Evolutionary conservation across 768 basidiomycete genomes (phyloP).

Genomic region (Suillus spraguei): DNA sequence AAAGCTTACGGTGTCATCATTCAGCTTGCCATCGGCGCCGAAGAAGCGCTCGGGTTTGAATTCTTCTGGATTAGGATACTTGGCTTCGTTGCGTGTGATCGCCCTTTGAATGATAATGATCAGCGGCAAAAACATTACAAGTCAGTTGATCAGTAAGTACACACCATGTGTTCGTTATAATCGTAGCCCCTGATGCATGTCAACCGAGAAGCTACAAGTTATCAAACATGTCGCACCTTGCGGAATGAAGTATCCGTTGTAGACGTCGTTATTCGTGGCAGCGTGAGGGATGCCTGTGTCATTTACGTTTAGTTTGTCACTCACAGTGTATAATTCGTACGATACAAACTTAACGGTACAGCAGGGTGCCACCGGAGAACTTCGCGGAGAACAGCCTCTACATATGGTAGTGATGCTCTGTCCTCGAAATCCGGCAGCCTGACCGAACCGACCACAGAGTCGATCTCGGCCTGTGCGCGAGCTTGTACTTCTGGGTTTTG

Average conservation of each 20-base stretch:
- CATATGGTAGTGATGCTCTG: slow-evolving; percentile 28
- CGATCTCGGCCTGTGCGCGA: slow-evolving; percentile 42
- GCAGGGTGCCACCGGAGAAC: slow-evolving; percentile 39
- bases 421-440: slow-evolving; percentile 35
- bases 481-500: slow-evolving; percentile 39
- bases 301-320: neutral
- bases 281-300: slow-evolving; percentile 35
- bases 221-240: slow-evolving; percentile 36
- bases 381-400: slow-evolving; percentile 35
- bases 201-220: neutral
- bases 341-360: slow-evolving; percentile 25
- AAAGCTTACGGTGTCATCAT: slow-evolving; percentile 32
- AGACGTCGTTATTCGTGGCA: slow-evolving; percentile 42
- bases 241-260: slow-evolving; percentile 56
- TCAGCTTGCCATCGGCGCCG: slow-evolving; percentile 21
- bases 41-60: slow-evolving; percentile 42
- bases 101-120: slow-evolving; percentile 22
- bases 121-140: neutral
- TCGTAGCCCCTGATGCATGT: slow-evolving; percentile 25
- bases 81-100: slow-evolving; percentile 36
- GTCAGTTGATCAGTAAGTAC: neutral
- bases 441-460: slow-evolving; percentile 30
- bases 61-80: slow-evolving; percentile 33
- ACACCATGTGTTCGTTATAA: slow-evolving; percentile 33
- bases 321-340: neutral